phyloP scores from a whole-genome alignment of 768 basidiomycete species.

The Amanita inopinata region DNA sequence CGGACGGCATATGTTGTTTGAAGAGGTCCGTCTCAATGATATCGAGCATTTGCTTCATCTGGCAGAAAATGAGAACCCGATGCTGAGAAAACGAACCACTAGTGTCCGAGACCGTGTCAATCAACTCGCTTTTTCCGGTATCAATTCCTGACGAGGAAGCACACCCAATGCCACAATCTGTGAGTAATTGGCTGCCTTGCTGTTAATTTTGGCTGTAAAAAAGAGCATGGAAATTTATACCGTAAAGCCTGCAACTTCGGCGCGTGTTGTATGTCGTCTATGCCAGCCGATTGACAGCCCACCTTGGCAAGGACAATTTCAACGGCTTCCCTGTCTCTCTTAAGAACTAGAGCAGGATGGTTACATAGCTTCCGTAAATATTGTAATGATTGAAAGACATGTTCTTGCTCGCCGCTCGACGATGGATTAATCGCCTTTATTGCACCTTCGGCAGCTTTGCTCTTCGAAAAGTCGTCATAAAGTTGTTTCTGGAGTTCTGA shows the following conservation, averaged over 20 bases:
- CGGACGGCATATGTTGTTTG: constrained; percentile 84
- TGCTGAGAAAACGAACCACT: constrained; percentile 78
- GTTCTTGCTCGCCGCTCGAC: constrained; percentile 48
- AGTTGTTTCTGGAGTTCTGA: constrained; percentile 89
- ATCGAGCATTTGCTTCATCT: constrained; percentile 98
- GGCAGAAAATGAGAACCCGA: constrained; percentile 98
- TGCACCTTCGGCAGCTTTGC: constrained; percentile 64
- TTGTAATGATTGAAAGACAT: constrained; percentile 95
- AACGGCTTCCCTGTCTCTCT: constrained; percentile 55
- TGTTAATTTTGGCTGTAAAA: constrained; percentile 4
- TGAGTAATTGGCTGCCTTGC: constrained; percentile 70
- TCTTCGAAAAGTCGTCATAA: constrained; percentile 89
- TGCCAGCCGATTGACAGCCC: constrained; percentile 30
- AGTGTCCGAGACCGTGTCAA: constrained; percentile 46
- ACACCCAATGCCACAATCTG: constrained; percentile 89
- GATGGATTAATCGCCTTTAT: constrained; percentile 30
- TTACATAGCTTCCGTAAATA: constrained; percentile 97
- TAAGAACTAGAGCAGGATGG: constrained; percentile 88
- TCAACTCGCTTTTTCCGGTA: constrained; percentile 55
- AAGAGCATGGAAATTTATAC: constrained; percentile 32
- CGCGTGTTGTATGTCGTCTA: constrained; percentile 83
- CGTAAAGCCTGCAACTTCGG: constrained; percentile 88
- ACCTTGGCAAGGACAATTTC: constrained; percentile 47
- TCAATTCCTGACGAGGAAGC: constrained; percentile 34
- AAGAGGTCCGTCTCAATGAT: constrained; percentile 94